phyloP scores from a whole-genome alignment of 2,329 filamentous ascomycete genomes.

The Thielaviopsis populi region DNA sequence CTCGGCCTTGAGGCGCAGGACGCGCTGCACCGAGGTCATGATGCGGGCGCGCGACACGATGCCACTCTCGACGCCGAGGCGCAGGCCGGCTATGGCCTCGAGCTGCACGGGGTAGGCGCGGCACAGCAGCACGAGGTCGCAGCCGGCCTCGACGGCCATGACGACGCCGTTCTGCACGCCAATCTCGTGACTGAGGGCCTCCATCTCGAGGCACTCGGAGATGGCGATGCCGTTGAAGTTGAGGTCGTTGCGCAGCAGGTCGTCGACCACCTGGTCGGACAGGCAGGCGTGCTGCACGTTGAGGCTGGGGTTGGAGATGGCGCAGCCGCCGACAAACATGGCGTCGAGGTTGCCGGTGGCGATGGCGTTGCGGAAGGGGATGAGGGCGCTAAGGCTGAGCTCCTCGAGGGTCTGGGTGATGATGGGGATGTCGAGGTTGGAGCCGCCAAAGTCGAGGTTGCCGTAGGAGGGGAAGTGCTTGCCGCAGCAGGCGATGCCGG shows the following conservation, averaged over 20 bases:
- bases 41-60: conserved; percentile 73
- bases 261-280: conserved; percentile 84
- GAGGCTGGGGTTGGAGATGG: conserved; percentile 79
- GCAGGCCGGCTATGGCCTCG: conserved; percentile 80
- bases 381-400: conserved; percentile 74
- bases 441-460: conserved; percentile 84
- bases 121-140: conserved; percentile 79
- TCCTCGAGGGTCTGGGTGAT: conserved; percentile 92
- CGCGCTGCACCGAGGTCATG: conserved; percentile 61
- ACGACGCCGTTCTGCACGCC: conserved; percentile 94
- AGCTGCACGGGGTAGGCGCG: conserved; percentile 77
- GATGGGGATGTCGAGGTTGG: conserved; percentile 80
- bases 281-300: conserved; percentile 93
- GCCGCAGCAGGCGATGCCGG: conserved; percentile 74
- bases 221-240: conserved; percentile 86
- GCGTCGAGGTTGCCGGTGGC: conserved; percentile 66
- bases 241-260: conserved; percentile 72
- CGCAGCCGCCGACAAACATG: conserved; percentile 92
- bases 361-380: conserved; percentile 85
- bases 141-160: conserved; percentile 94
- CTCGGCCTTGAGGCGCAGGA: conserved; percentile 65
- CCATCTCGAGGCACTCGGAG: conserved; percentile 93
- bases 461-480: conserved; percentile 97
- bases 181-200: conserved; percentile 85
- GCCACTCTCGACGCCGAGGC: conserved; percentile 76